A percentile compares a stretch with the other conserved stretches of the same genome.
phyloP scores from a whole-genome alignment of 441 rosid species.

The Francoa sonchifolia region DNA sequence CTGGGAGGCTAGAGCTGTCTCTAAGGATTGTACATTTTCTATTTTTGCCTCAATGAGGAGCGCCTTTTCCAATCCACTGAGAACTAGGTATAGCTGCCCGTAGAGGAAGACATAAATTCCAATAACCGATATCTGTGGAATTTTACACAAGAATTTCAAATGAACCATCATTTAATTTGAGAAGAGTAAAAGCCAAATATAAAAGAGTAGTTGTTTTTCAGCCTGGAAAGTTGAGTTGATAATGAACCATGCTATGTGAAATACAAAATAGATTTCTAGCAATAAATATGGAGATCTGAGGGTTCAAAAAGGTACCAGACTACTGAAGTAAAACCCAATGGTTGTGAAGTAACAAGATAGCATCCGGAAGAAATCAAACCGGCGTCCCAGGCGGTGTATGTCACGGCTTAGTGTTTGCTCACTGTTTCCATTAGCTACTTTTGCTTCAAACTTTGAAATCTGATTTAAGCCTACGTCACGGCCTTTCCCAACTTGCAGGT shows the following conservation, averaged over 20 bases:
- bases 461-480: conserved; percentile 96
- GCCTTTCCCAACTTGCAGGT: conserved; percentile 95
- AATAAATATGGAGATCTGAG: not conserved
- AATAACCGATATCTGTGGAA: conserved; percentile 59
- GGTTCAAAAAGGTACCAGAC: conserved; percentile 48
- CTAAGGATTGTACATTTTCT: conserved; percentile 72
- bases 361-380: conserved; percentile 95
- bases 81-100: conserved; percentile 93
- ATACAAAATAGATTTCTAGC: not conserved
- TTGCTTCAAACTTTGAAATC: conserved; percentile 95
- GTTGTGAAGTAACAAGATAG: conserved; percentile 96
- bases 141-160: conserved; percentile 4
- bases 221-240: no score
- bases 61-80: conserved; percentile 78
- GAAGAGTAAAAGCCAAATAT: conserved; percentile 2
- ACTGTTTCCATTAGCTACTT: conserved; percentile 91
- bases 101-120: conserved; percentile 88
- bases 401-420: conserved; percentile 96
- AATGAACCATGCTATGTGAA: no score
- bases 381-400: conserved; percentile 73
- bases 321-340: conserved; percentile 84
- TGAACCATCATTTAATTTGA: conserved; percentile 1
- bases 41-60: conserved; percentile 71
- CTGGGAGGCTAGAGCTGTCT: conserved; percentile 96
- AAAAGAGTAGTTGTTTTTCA: no score